Base-by-base conservation (phyloP, 2,329 filamentous ascomycete genomes). In the Pseudodiploospora longispora region DNA sequence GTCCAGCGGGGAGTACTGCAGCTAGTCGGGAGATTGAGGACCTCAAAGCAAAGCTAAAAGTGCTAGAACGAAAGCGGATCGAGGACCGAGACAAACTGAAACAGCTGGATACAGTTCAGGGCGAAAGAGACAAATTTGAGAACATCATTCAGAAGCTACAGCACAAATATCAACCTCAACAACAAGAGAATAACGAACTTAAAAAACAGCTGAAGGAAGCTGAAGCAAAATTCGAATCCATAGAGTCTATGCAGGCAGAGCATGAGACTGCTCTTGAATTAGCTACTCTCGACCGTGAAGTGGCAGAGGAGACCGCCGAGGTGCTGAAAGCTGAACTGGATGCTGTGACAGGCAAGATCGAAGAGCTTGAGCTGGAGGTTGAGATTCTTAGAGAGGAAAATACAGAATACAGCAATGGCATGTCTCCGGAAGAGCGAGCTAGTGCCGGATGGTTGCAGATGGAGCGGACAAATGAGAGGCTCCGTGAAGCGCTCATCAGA, bases 241-340 rank as follows among this genome's bases (percentile, higher is more conserved):
- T 93, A 3, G 86, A 91, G 53, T 73, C 76, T 30, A 71, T 85
- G 43, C 84, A 93, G 59, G 85, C 86, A 6, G 89, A 96, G 52
- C 83, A 94, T 61, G 93, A 97, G 30, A 78, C 83, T 4, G 79
- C 85, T 6, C 68, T 96, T 57, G 93, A 98, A 65, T 78, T 93
- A 64, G 88, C 89, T 6, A 84, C 87, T 0, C 70, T 98, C 28
- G 93, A 98, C 60, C 81, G 87, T 37, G 91, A 98, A 63, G 95
- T 97, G 86, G 93, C 93, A 0, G 90, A 98, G 63, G 91, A 96
- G 64, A 88, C 82, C 36, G 84, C 87, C 1, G 93, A 97, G 53
- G 80, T 84, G 12, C 72, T 85, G 41, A 93, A 89, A 60, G 75
- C 78, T 2, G 90, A 98, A 58, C 69, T 94, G 27, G 86, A 95